These are phyloP conservation scores for Chlamydomonas incerta DNA, from an alignment of 139 green algal genomes.

Conservation along the genomic window DNA sequence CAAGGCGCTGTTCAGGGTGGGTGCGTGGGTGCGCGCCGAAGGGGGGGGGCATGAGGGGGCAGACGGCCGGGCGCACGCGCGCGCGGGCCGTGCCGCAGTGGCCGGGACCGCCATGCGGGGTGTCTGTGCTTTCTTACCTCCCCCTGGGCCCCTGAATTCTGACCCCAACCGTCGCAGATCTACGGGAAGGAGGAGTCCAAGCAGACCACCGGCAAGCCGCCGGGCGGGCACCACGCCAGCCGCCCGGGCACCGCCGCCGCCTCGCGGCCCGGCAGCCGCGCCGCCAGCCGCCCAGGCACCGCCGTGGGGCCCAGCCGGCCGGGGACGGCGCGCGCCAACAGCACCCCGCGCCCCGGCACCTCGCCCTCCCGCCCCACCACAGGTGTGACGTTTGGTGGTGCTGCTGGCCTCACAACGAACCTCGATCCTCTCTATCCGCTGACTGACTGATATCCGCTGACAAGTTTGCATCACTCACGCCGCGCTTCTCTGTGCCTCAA, in stretches of 20 bases:
- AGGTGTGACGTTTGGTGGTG: too few species aligned
- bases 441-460: too few species aligned
- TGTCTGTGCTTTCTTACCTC: too few species aligned
- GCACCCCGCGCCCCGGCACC: not conserved
- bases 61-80: not conserved
- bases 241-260: not conserved
- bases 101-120: not conserved
- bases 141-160: too few species aligned
- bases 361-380: not conserved
- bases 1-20: conserved; percentile 46
- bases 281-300: not conserved
- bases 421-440: too few species aligned
- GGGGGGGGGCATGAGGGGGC: not conserved
- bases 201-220: conserved; percentile 26
- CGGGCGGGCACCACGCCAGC: not conserved
- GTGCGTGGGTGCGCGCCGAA: not conserved
- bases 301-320: not conserved
- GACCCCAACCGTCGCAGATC: too few species aligned
- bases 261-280: not conserved
- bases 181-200: conserved; percentile 37
- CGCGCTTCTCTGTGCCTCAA: not conserved
- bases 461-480: not conserved
- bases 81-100: not conserved
- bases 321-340: too few species aligned
- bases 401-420: too few species aligned